Evolutionary conservation across 371 early-diverging fungal species (phyloP), one percentile per base, ranked within the genome.

Genomic region (Apophysomyces ossiformis): DNA sequence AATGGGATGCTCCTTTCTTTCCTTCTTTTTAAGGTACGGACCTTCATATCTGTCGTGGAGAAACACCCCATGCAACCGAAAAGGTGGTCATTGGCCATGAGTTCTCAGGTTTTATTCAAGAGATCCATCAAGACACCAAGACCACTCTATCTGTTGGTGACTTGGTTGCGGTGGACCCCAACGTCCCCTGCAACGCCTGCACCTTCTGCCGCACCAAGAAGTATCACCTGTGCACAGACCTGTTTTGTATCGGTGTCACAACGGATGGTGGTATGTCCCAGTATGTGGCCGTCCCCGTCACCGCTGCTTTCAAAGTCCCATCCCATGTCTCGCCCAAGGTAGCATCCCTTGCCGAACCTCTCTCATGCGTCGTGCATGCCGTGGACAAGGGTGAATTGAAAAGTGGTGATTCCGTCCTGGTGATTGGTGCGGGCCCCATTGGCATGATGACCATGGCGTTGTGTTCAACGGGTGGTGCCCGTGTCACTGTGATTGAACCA

Each of bases 301-400:
- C 69, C 18, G 81, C 83, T 9, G 75, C 75, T 21, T 76, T 70
- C n/a, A 54, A 69, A 12, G 79, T 82, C 4, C 79, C 85, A 7
- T 44, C 60, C 2, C 57, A 73, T 4, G 74, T 86, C 0, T 38
- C 77, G 9, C 81, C 86, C 39, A 81, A 78, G 44, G 77, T 79
- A 0, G 86, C 86, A 13, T 74, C 78, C 32, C 73, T 86, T 47
- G 79, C 86, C 8, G 86, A 86, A 63, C 86, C 86, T 18, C 73
- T 86, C n/a, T 83, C 85, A 3, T 86, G 86, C 57, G 85, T 83
- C 5, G 74, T 86, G 7, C 86, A 86, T 57, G 86, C 85, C 8
- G 82, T 86, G 0, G 84, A 86, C 58, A 76, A 69, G 63, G 86
- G 84, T n/a, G 57, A 65, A 5, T 71, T 82, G 66, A 74, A 82